Evolutionary conservation across 2,329 filamentous ascomycete genomes (phyloP), one percentile per base, ranked within the genome.

Genomic region (Phyllosticta capitalensis): DNA sequence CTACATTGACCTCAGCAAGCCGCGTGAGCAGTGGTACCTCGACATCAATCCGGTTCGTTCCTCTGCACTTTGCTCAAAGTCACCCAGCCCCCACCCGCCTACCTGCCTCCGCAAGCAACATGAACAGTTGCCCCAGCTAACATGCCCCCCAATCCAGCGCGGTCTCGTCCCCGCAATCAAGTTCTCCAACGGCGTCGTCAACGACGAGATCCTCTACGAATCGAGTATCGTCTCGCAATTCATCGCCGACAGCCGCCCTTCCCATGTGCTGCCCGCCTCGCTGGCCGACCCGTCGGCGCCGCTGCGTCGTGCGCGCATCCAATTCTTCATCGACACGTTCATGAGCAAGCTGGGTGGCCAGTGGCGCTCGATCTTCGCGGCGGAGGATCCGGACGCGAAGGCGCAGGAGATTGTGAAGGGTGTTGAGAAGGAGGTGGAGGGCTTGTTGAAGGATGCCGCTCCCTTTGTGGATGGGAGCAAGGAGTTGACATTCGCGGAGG

Each of bases 221-320:
- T 90, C 87, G 2, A 84, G 76, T 63, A 82, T 92, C 63, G 83
- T 92, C n/a, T 73, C 84, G 1, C 83, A 87, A 64, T 92, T 90
- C 74, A 74, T 86, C 14, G 84, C 81, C 51, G 89, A 94, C 67
- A 76, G 81, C 0, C 83, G 87, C 69, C 87, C 88, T 1, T 85
- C 83, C 2, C 81, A 85, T 64, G 78, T 92, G 2, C 67, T 87
- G 20, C 86, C 87, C 0, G 74, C 79, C 0, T 77, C 81, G 1
- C 74, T 74, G 55, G 77, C 77, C 12, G 71, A 76, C 12, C 79
- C 78, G 0, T 81, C 79, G 0, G 75, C 73, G 33, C 82, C 89
- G 0, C 74, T 91, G 22, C 70, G 74, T 54, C 81, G 89, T 33
- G 89, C 89, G 0, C 79, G 82, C 58, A 81, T 90, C 65, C 78